These are phyloP conservation scores for Diplodia scrobiculata DNA, from an alignment of 2,329 filamentous ascomycete genomes.

Conservation along the genomic window DNA sequence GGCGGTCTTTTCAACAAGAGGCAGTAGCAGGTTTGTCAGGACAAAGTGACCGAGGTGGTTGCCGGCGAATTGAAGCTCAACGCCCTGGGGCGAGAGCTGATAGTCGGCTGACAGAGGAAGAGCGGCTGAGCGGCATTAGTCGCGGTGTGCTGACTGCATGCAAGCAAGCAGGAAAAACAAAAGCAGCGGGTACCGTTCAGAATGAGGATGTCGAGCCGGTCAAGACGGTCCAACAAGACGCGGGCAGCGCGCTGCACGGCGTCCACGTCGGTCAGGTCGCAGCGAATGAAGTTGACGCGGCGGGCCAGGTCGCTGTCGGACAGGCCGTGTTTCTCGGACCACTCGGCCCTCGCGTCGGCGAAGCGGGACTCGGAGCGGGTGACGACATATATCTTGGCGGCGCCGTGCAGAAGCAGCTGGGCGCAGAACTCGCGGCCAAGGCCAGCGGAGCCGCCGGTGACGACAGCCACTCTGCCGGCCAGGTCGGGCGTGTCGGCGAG, in stretches of 20 bases:
- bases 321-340: conserved; percentile 33
- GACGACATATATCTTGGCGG: conserved; percentile 38
- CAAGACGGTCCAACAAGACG: conserved; percentile 33
- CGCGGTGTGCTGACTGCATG: conserved; percentile 18
- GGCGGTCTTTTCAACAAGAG: conserved; percentile 28
- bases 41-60: conserved; percentile 34
- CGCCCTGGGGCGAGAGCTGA: conserved; percentile 34
- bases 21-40: conserved; percentile 31
- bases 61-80: conserved; percentile 32
- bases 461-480: conserved; percentile 37
- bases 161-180: background rate
- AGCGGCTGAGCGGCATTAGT: conserved; percentile 26
- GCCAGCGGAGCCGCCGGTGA: conserved; percentile 41
- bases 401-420: conserved; percentile 39
- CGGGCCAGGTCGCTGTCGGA: conserved; percentile 32
- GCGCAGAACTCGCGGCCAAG: conserved; percentile 41
- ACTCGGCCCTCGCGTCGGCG: conserved; percentile 34
- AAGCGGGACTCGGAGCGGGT: conserved; percentile 36
- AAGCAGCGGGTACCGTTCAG: conserved; percentile 22
- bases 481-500: conserved; percentile 37
- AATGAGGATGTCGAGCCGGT: conserved; percentile 40
- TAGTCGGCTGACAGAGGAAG: conserved; percentile 34
- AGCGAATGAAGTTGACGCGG: conserved; percentile 37
- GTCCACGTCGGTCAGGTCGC: conserved; percentile 39
- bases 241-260: conserved; percentile 34